Conservation (phyloP, 192 early-diverging fungal species). For the Coemansia javaensis region DNA sequence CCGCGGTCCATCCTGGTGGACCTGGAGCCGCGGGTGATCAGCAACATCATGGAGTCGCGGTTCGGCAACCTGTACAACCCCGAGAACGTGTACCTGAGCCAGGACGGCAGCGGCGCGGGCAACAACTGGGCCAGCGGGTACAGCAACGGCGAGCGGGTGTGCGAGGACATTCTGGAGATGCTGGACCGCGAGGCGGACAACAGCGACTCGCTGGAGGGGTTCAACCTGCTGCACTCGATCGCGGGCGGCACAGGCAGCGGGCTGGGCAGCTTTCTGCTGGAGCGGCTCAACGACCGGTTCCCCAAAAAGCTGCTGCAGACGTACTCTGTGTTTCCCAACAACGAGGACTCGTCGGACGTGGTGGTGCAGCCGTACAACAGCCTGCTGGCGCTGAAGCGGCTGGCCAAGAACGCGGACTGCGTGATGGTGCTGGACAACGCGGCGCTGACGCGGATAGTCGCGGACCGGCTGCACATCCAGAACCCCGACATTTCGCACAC, state of each 20-base stretch:
- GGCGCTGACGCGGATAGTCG: slow-evolving; percentile 85
- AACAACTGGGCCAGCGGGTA: slow-evolving; percentile 97
- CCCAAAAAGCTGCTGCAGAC: slow-evolving; percentile 98
- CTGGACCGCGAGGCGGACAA: slow-evolving; percentile 95
- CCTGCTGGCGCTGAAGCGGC: slow-evolving; percentile 83
- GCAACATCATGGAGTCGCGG: slow-evolving; percentile 77
- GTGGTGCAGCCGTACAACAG: slow-evolving; percentile 99
- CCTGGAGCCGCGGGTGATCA: slow-evolving; percentile 91
- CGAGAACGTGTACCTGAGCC: slow-evolving; percentile 90
- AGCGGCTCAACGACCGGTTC: slow-evolving; percentile 88
- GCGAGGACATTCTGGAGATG: slow-evolving; percentile 94
- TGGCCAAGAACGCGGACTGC: slow-evolving; percentile 90
- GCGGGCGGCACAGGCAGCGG: slow-evolving; percentile 98
- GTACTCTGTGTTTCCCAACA: slow-evolving; percentile 97
- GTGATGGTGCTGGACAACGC: slow-evolving; percentile 97
- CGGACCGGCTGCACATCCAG: slow-evolving; percentile 87
- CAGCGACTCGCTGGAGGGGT: slow-evolving; percentile 91
- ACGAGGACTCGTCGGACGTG: slow-evolving; percentile 86
- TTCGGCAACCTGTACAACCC: slow-evolving; percentile 96
- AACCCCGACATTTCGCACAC: slow-evolving; percentile 94
- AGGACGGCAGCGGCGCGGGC: slow-evolving; percentile 94
- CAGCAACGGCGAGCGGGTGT: slow-evolving; percentile 76
- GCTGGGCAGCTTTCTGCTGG: slow-evolving; percentile 87
- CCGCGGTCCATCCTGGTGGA: slow-evolving; percentile 89
- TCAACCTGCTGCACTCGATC: slow-evolving; percentile 95